Conservation (phyloP, 1,139 yeast species). For the Suhomyces taliae region DNA sequence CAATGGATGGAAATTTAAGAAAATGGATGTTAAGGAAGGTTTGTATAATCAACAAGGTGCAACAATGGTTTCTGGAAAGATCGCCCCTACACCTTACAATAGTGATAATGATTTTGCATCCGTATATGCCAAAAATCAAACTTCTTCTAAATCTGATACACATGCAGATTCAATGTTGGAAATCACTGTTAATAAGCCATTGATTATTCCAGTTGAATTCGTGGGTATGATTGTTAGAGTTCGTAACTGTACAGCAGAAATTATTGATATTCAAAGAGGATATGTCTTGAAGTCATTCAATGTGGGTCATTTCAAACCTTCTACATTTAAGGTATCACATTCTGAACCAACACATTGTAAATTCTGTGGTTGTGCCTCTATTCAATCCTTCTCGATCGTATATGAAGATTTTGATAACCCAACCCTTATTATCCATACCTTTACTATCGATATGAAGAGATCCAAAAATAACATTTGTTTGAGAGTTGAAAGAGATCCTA, state of each 20-base stretch:
- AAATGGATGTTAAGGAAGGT: conserved; percentile 47
- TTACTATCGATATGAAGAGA: conserved; percentile 61
- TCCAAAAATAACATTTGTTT: conserved; percentile 81
- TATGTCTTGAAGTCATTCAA: conserved; percentile 54
- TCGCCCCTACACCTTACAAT: conserved; percentile 18
- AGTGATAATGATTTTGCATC: conserved; percentile 21
- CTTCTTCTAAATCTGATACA: background rate
- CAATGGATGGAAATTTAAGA: conserved; percentile 63
- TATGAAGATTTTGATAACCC: conserved; percentile 63
- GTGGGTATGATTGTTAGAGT: conserved; percentile 72
- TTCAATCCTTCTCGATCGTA: conserved; percentile 67
- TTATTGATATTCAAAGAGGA: conserved; percentile 80
- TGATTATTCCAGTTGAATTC: conserved; percentile 54
- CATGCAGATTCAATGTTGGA: background rate
- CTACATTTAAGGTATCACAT: conserved; percentile 67
- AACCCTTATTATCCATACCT: conserved; percentile 70
- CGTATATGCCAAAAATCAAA: conserved; percentile 6
- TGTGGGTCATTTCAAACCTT: conserved; percentile 63
- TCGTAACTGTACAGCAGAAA: conserved; percentile 53
- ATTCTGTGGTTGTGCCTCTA: conserved; percentile 87
- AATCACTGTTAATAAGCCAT: conserved; percentile 22
- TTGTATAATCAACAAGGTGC: conserved; percentile 46
- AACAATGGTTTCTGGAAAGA: conserved; percentile 31
- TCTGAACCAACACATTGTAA: conserved; percentile 85
- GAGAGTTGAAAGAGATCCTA: conserved; percentile 87